Evolutionary conservation across 1,139 yeast genomes (phyloP).

Genomic region (Candida gigantensis): DNA sequence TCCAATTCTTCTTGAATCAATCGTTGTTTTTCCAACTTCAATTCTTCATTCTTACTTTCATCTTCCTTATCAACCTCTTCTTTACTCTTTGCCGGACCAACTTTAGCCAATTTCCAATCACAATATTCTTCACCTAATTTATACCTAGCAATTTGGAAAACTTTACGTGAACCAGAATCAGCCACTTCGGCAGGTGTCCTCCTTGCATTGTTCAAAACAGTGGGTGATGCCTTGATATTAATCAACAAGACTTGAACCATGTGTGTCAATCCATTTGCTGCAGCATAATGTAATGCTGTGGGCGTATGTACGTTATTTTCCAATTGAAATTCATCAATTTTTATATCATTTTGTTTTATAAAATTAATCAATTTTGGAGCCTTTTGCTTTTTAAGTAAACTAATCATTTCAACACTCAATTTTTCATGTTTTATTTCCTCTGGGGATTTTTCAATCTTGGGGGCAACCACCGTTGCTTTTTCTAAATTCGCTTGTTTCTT

Average conservation of each 20-base stretch:
- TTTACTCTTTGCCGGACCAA: conserved; percentile 64
- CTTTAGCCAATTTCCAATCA: conserved; percentile 70
- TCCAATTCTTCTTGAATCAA: conserved; percentile 43
- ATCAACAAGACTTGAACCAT: conserved; percentile 67
- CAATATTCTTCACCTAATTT: conserved; percentile 67
- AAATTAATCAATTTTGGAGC: conserved; percentile 73
- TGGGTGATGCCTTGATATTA: conserved; percentile 72
- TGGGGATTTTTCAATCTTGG: conserved; percentile 23
- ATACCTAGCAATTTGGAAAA: conserved; percentile 70
- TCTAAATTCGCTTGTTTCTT: conserved; percentile 24
- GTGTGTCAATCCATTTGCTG: conserved; percentile 65
- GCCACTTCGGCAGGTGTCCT: conserved; percentile 60
- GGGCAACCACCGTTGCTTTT: conserved; percentile 23
- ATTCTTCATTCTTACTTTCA: conserved; percentile 31
- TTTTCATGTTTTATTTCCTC: conserved; percentile 36
- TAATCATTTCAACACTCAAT: conserved; percentile 59
- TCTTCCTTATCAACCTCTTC: conserved; percentile 58
- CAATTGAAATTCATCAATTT: conserved; percentile 48
- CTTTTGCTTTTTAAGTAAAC: conserved; percentile 67
- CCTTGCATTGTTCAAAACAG: conserved; percentile 51
- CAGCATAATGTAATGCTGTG: conserved; percentile 76
- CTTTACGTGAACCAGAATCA: conserved; percentile 44
- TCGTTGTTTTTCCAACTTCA: conserved; percentile 38
- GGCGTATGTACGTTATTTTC: conserved; percentile 67
- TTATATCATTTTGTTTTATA: conserved; percentile 57